Conservation (phyloP, 805 yeast genomes). For the Metschnikowia cubensis region DNA sequence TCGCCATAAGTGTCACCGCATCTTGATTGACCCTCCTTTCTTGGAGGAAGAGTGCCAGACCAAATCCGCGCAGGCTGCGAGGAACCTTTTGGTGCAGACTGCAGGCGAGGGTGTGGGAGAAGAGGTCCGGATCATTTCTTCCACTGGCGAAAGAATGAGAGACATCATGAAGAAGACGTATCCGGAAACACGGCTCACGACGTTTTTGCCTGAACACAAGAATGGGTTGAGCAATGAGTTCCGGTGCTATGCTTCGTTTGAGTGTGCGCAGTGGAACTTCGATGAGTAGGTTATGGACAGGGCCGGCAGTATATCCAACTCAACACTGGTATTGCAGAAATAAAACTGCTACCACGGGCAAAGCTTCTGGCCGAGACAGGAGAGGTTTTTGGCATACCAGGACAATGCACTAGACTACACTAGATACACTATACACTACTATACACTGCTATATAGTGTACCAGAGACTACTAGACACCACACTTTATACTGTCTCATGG, state of each 20-base stretch:
- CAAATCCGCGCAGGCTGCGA: slow-evolving; percentile 53
- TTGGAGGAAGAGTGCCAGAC: slow-evolving; percentile 77
- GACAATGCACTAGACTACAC: too few species aligned
- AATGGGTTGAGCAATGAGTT: slow-evolving; percentile 87
- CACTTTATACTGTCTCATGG: too few species aligned
- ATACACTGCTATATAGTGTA: too few species aligned
- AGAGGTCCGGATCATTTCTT: slow-evolving; percentile 56
- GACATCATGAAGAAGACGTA: slow-evolving; percentile 57
- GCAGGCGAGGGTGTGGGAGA: slow-evolving; percentile 39
- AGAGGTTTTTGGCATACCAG: too few species aligned
- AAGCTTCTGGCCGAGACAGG: too few species aligned
- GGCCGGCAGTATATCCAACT: background rate
- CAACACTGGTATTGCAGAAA: too few species aligned
- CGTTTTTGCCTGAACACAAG: slow-evolving; percentile 73
- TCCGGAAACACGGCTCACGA: slow-evolving; percentile 61
- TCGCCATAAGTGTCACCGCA: slow-evolving; percentile 60
- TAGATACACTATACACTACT: too few species aligned
- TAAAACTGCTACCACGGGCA: too few species aligned
- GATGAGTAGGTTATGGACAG: slow-evolving; percentile 16
- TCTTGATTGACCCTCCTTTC: slow-evolving; percentile 86
- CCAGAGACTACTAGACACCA: too few species aligned
- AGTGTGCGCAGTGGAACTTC: slow-evolving; percentile 64
- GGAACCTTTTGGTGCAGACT: slow-evolving; percentile 48
- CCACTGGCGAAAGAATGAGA: slow-evolving; percentile 88
- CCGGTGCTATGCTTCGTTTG: slow-evolving; percentile 77